Conservation (phyloP, 2,329 filamentous ascomycete genomes). For the Claviceps monticola region DNA sequence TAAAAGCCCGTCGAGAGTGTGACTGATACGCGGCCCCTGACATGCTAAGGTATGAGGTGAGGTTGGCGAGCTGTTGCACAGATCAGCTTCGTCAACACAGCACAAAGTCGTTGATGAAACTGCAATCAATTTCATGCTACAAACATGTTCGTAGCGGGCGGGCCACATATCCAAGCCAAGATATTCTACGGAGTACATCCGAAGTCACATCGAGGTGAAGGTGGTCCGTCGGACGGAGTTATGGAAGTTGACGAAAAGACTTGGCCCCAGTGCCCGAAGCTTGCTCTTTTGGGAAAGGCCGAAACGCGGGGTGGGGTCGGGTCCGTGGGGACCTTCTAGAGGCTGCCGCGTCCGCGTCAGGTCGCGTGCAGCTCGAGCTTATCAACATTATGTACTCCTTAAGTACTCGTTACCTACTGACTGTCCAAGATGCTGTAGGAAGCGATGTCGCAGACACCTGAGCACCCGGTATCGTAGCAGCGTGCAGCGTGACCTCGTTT, state of each 20-base stretch:
- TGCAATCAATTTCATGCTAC: not conserved
- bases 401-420: not conserved
- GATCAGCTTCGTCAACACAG: not conserved
- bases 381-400: not conserved
- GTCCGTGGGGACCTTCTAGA: not conserved
- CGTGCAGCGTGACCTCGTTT: not conserved
- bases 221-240: too few species aligned
- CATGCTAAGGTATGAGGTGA: not conserved
- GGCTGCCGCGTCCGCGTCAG: not conserved
- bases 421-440: fast-evolving
- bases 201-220: too few species aligned
- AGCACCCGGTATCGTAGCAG: not conserved
- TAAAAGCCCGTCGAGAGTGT: not conserved
- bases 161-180: too few species aligned
- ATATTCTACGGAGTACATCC: too few species aligned
- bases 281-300: not conserved
- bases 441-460: not conserved
- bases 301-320: not conserved
- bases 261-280: not conserved
- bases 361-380: not conserved
- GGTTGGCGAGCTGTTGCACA: slow-evolving; percentile 1
- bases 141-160: not conserved
- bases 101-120: not conserved
- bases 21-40: not conserved
- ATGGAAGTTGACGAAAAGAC: too few species aligned